Conservation (phyloP, 306 rosid species). For the Cicer chorassanicum region DNA sequence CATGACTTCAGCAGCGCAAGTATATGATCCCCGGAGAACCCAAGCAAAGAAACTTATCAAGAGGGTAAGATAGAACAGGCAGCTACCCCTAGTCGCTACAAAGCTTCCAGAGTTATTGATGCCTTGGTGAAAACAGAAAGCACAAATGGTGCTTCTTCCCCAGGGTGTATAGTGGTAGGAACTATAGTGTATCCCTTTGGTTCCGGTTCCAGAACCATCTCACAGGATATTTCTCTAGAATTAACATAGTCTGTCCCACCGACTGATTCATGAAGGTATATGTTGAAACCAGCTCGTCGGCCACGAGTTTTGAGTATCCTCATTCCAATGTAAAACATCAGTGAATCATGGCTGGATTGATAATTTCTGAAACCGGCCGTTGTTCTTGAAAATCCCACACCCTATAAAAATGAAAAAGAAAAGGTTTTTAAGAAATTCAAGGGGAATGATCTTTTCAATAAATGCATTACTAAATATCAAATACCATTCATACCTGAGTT, state of each 20-base stretch:
- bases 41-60: slow-evolving; percentile 60
- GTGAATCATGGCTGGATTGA: slow-evolving; percentile 95
- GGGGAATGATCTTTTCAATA: background rate
- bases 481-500: slow-evolving; percentile 72
- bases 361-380: slow-evolving; percentile 95
- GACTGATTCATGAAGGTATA: slow-evolving; percentile 95
- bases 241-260: slow-evolving; percentile 98
- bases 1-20: slow-evolving; percentile 46
- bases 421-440: slow-evolving; percentile 31
- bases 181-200: slow-evolving; percentile 98
- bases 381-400: slow-evolving; percentile 98
- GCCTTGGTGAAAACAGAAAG: slow-evolving; percentile 99
- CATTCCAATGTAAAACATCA: slow-evolving; percentile 99
- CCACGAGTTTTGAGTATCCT: slow-evolving; percentile 99
- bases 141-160: slow-evolving; percentile 99
- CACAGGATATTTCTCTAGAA: slow-evolving; percentile 98
- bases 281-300: slow-evolving; percentile 90
- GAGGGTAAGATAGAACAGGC: slow-evolving; percentile 41
- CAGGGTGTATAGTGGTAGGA: slow-evolving; percentile 98
- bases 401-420: slow-evolving; percentile 54
- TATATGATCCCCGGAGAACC: slow-evolving; percentile 51
- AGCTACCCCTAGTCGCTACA: slow-evolving; percentile 56
- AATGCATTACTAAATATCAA: slow-evolving; percentile 17
- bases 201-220: slow-evolving; percentile 98
- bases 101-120: slow-evolving; percentile 82